These are phyloP conservation scores for Fusarium sp. DNA, from an alignment of 2,329 filamentous ascomycete genomes.

Conservation along the genomic window DNA sequence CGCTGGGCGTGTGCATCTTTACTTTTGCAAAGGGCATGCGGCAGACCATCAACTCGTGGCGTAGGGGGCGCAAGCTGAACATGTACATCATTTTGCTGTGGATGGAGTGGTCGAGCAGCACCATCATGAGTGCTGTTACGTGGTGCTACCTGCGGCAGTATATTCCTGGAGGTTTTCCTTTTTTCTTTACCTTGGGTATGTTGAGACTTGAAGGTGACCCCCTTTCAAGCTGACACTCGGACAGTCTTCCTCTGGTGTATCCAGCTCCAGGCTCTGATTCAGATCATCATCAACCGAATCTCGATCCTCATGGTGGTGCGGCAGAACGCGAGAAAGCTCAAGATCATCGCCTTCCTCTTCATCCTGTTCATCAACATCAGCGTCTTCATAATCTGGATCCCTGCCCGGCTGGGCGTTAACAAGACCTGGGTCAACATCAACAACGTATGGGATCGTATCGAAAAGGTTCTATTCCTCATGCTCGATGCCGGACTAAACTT, in stretches of 20 bases:
- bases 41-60: slow-evolving; percentile 47
- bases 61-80: slow-evolving; percentile 40
- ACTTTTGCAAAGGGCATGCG: slow-evolving; percentile 41
- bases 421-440: slow-evolving; percentile 62
- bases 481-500: slow-evolving; percentile 66
- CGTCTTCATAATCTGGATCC: slow-evolving; percentile 70
- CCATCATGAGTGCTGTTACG: slow-evolving; percentile 46
- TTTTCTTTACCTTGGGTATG: slow-evolving; percentile 46
- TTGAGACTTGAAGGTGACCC: accelerated
- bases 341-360: slow-evolving; percentile 60
- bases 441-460: slow-evolving; percentile 67
- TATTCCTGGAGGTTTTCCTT: slow-evolving; percentile 44
- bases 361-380: slow-evolving; percentile 66
- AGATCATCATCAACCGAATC: slow-evolving; percentile 72
- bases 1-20: slow-evolving; percentile 48
- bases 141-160: slow-evolving; percentile 47
- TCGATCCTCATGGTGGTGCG: slow-evolving; percentile 62
- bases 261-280: slow-evolving; percentile 66
- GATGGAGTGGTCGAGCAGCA: slow-evolving; percentile 46
- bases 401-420: slow-evolving; percentile 62
- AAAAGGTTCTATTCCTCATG: slow-evolving; percentile 67
- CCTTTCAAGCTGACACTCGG: background rate
- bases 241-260: slow-evolving; percentile 56
- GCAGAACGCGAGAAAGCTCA: slow-evolving; percentile 56
- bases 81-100: slow-evolving; percentile 46